These are phyloP conservation scores for Phyllachora maydis DNA, from an alignment of 2,329 filamentous ascomycete species.

Conservation along the genomic window DNA sequence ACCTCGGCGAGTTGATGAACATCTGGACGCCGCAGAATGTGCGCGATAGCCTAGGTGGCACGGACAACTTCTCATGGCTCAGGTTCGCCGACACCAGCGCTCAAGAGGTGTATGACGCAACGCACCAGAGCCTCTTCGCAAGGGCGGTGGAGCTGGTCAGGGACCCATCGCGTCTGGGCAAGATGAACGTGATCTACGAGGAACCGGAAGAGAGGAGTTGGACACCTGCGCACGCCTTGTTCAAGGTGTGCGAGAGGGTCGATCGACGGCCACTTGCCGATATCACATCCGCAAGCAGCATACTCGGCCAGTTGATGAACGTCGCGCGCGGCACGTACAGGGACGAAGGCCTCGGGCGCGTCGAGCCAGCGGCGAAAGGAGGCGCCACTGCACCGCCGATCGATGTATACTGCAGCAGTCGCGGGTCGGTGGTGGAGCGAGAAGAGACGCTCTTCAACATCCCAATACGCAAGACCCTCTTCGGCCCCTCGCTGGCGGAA, in stretches of 20 bases:
- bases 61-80: conserved; percentile 68
- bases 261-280: conserved; percentile 47
- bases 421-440: conserved; percentile 42
- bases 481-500: conserved; percentile 38
- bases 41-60: conserved; percentile 34
- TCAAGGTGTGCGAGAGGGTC: conserved; percentile 57
- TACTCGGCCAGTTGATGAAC: conserved; percentile 59
- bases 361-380: conserved; percentile 69
- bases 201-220: conserved; percentile 39
- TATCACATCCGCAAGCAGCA: conserved; percentile 49
- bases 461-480: conserved; percentile 53
- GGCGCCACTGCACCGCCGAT: conserved; percentile 70
- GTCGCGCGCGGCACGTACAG: conserved; percentile 46
- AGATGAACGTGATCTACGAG: conserved; percentile 50
- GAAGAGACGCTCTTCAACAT: conserved; percentile 62
- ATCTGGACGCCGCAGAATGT: conserved; percentile 75
- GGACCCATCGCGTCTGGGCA: conserved; percentile 35
- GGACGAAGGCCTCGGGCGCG: conserved; percentile 49
- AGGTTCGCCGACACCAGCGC: conserved; percentile 65
- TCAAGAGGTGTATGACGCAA: conserved; percentile 48
- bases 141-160: conserved; percentile 43
- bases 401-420: conserved; percentile 55
- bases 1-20: conserved; percentile 66
- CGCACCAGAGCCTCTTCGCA: conserved; percentile 50
- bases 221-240: conserved; percentile 54